Evolutionary conservation across 306 rosid genomes (phyloP), one percentile per base, ranked within the genome.

Genomic region (Prinsepia uniflora): DNA sequence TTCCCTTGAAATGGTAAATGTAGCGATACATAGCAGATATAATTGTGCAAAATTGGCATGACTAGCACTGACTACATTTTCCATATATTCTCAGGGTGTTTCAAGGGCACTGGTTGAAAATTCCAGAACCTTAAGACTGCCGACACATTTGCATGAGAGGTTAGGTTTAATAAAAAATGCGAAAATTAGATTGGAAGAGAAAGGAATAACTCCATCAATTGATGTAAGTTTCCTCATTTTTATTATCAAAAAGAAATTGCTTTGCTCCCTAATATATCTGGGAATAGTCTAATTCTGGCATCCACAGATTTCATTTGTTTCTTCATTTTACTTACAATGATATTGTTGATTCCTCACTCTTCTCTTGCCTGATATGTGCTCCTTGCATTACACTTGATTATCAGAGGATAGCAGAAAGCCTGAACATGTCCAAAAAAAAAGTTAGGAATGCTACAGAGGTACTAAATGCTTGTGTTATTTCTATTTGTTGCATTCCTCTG

Each of bases 401-500:
- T 71, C 91, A 94, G 99, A 87, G 85, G 71, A 94, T 94, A 50
- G 95, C 99, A 42, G 89, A 91, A 54, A 68, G 80, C 80, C 86
- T 94, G 79, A 94, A 94, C 76, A 89, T 94, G 82, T 87, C 99
- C 63, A 90, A 82, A 65, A 89, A 82, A 91, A 94, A 94, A 94
- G 99, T 94, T 48, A 84, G 79, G 73, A 94, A 94, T 78, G 99
- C 99, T 46, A 89, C 95, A 0, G 95, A 91, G 99, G 99, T 94
- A 90, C 79, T 68, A 54, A 44, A 68, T 54, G 68, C 70, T 62
- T 46, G 53, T 47, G 39, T 8, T 12, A 8, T 50, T 50, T 41
- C 46, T 19, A 45, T 74, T 17, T 19, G 6, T 41, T 19, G 42
- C 5, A 5, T 55, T 54, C 63, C 46, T n/a, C 45, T 14, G 60